Base-by-base conservation (phyloP, 495 filamentous ascomycete genomes). In the Hypomontagnella monticulosa region DNA sequence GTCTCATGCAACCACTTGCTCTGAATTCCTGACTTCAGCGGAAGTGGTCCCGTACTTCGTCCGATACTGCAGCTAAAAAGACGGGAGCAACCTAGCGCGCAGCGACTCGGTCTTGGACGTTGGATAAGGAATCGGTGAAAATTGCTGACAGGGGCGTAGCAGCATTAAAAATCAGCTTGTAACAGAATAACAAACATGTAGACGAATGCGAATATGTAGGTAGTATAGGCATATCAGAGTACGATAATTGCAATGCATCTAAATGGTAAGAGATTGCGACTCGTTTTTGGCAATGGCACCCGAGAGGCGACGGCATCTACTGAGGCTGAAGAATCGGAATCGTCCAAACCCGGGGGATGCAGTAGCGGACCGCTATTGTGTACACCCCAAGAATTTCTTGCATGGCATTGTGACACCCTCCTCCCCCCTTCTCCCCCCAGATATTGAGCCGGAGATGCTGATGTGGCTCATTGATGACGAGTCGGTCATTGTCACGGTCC, bases 1-100 rank as follows among this genome's bases (percentile, higher is more conserved):
- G 67, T 70, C 37, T 66, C 67, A 70, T 66, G 61, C 67, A 56
- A 65, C 61, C 67, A 57, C 61, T 65, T 53, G 51, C 66, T 30
- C 34, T 32, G 34, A 36, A 2, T 44, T 44, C 40, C 54, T 58
- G 58, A 58, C 53, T 68, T 60, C 55, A 59, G 66, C 60, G 66
- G 56, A 64, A 57, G 43, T 23, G 49, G 50, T 50, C 60, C 60
- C 62, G 61, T 61, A 38, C 44, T 57, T 66, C 42, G 48, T 61
- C 62, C 56, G 61, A 61, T 62, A 48, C 48, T 57, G 30, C 49
- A 34, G 36, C 55, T 52, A 65, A 41, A 27, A 15, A 33, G 43
- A 63, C 66, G 66, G 66, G 66, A 69, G 44, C 56, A 58, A 64
- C 60, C 60, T 64, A 64, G 55, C 66, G 56, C 40, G 40, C 33